Conservation (phyloP, 768 basidiomycete genomes). For the Neoboletus brunneissimus region DNA sequence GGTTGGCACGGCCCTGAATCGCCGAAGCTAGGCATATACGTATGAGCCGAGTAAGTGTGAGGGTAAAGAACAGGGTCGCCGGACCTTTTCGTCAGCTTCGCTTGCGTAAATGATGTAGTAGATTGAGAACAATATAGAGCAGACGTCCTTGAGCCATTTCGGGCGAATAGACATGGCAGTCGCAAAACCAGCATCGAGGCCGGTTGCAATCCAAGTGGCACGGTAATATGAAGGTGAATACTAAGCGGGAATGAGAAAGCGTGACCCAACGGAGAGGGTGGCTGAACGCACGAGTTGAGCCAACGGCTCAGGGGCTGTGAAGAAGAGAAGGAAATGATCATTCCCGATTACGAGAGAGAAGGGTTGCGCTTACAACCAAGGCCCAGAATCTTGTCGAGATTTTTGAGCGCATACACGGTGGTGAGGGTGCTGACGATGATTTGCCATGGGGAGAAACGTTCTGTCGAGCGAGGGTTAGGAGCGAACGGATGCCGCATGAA, state of each 20-base stretch:
- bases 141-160: constrained; percentile 87
- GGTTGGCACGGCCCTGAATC: constrained; percentile 89
- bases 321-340: constrained; percentile 1
- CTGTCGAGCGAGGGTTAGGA: constrained; percentile 34
- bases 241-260: constrained; percentile 37
- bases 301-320: constrained; percentile 85
- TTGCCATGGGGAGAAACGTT: constrained; percentile 94
- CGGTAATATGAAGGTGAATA: constrained; percentile 93
- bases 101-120: constrained; percentile 91
- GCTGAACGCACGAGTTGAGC: constrained; percentile 68
- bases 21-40: constrained; percentile 61
- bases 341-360: neutral
- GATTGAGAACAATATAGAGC: constrained; percentile 76
- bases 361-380: constrained; percentile 53
- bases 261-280: neutral
- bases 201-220: constrained; percentile 92
- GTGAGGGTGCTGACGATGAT: constrained; percentile 85
- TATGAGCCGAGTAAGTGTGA: neutral
- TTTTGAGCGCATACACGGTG: constrained; percentile 74
- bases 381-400: constrained; percentile 83
- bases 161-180: constrained; percentile 92
- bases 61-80: constrained; percentile 12
- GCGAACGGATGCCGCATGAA: neutral
- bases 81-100: constrained; percentile 97
- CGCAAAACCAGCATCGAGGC: constrained; percentile 96